Conservation (phyloP, 768 basidiomycete genomes). For the Calocera viscosa region DNA sequence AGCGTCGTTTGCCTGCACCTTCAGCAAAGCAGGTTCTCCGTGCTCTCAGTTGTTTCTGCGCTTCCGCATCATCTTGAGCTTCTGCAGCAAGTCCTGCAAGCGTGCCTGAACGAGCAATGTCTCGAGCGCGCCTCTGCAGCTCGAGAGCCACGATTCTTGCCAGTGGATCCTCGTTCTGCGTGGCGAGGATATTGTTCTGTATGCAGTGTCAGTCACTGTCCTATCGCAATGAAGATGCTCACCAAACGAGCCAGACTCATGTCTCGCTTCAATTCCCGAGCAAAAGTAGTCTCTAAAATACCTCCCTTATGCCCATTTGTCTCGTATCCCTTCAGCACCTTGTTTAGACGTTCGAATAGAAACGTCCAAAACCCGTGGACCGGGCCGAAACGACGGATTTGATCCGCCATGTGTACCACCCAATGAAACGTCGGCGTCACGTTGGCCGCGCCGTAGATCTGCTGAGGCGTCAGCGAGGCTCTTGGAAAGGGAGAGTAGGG, state of each 20-base stretch:
- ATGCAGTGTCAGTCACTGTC: neutral
- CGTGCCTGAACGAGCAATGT: neutral
- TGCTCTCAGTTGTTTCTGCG: neutral
- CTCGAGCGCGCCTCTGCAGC: neutral
- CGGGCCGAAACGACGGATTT: constrained; percentile 27
- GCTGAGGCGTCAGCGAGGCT: too few relatives aligned
- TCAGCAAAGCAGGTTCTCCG: neutral
- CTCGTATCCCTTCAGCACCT: constrained; percentile 28
- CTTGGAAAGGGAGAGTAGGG: too few relatives aligned
- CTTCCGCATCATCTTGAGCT: neutral
- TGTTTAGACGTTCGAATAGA: constrained; percentile 29
- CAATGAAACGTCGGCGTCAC: constrained; percentile 33
- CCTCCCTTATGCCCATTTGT: constrained; percentile 26
- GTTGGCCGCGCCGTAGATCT: constrained; percentile 26
- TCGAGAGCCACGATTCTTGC: neutral
- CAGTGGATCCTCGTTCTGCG: neutral
- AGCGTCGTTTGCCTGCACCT: neutral
- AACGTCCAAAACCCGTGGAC: constrained; percentile 32
- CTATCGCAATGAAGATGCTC: neutral
- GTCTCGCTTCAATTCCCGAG: constrained; percentile 20
- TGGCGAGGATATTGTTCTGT: neutral
- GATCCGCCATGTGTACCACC: constrained; percentile 23
- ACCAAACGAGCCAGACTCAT: neutral
- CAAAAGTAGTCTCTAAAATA: constrained; percentile 27
- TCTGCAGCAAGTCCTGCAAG: neutral